Base-by-base conservation (phyloP, 495 filamentous ascomycete species). In the Aspergillus sclerotiicarbonarius region DNA sequence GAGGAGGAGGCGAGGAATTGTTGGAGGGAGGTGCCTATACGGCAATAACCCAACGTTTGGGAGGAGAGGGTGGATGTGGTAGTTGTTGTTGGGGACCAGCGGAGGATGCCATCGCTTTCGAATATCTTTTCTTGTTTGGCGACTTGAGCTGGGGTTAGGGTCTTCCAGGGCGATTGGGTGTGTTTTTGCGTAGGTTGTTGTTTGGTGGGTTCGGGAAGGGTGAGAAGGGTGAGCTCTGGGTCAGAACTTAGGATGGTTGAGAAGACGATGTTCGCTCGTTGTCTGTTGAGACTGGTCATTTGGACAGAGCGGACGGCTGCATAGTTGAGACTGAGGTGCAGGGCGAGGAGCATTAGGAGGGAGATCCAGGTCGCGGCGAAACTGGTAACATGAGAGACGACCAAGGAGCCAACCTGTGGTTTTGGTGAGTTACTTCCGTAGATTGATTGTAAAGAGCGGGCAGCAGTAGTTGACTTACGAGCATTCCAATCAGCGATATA, bases 401-500 rank as follows among this genome's bases (percentile, higher is more conserved):
- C 85, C 16, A 96, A 57, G 53, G 86, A 93, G 0, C 93, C 93
- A 19, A 80, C 87, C 85, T 87, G 54, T 43, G 33, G 6, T 48
- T 33, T 44, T 21, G 25, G 13, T 50, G 47, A n/a, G 31, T 50
- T 29, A 12, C 15, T 50, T 21, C 18, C 15, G 13, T 25, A 10
- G 30, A 25, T 25, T 18, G 47, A 25, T 9, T 58, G 31, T 25
- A 56, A 43, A 37, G 2, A 10, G 47, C 21, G 20, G 55, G 54
- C 29, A 54, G 30, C 33, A 50, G 54, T 31, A n/a, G 39, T 15
- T 46, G n/a, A 67, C 82, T 68, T 73, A 89, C 86, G 56, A 96
- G 78, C 91, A 96, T 94, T 0, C 93, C 93, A 39, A 96, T 35
- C 39, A 98, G 80, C 3, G 90, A 93, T 53, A 98, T 92, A 37